A percentile compares a stretch with the other conserved stretches of the same genome.
These are phyloP conservation scores for Leptographium lundbergii DNA, from an alignment of 2,329 filamentous ascomycete genomes.

Conservation along the genomic window DNA sequence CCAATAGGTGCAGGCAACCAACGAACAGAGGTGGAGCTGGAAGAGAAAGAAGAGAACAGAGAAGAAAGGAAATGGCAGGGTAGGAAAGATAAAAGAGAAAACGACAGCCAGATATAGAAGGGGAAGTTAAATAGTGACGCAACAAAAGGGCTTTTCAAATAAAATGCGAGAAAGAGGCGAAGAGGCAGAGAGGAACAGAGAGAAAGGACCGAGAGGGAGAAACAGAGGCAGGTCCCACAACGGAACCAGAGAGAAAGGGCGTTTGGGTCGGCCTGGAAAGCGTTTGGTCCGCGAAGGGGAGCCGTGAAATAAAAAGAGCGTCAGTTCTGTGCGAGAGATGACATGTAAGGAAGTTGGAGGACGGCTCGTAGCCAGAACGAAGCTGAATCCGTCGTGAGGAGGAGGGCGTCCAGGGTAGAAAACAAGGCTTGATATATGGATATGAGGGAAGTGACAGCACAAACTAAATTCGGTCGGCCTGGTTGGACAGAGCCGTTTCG, in stretches of 20 bases:
- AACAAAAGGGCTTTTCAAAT: not conserved
- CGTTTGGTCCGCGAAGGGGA: slow-evolving; percentile 1
- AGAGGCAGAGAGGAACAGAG: not conserved
- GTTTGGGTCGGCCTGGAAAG: slow-evolving; percentile 4
- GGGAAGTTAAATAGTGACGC: not conserved
- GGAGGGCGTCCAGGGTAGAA: too few species aligned
- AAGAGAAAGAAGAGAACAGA: not conserved
- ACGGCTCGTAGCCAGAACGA: not conserved
- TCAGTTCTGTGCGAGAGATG: not conserved
- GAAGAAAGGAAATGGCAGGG: not conserved
- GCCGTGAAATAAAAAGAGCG: not conserved
- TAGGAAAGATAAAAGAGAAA: not conserved
- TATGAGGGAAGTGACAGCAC: not conserved
- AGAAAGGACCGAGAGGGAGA: not conserved
- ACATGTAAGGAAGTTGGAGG: not conserved
- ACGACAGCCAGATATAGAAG: not conserved
- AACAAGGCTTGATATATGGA: not conserved
- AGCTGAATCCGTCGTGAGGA: not conserved
- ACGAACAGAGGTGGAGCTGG: not conserved
- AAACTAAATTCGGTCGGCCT: not conserved
- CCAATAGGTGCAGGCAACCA: not conserved
- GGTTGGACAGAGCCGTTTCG: not conserved
- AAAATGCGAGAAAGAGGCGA: not conserved
- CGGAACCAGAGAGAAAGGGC: slow-evolving; percentile 4
- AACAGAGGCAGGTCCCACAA: slow-evolving; percentile 1